phyloP scores from a whole-genome alignment of 441 rosid species.

The Isatis lusitanica region DNA sequence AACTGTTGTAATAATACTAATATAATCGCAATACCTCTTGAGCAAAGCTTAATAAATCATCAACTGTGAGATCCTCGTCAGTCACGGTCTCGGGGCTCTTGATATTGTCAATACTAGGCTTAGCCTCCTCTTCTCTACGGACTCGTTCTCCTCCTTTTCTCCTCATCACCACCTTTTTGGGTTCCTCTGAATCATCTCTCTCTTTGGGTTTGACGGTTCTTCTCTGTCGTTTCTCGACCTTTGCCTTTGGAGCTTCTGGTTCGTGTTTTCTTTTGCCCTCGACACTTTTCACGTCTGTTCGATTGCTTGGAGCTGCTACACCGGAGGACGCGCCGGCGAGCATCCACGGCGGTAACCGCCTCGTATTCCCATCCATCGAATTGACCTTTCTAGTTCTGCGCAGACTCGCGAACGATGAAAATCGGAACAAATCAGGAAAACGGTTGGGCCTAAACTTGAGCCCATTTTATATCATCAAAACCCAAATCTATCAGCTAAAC shows the following conservation, averaged over 20 bases:
- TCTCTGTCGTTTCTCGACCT: conserved; percentile 22
- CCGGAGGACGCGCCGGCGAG: conserved; percentile 22
- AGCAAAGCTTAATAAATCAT: conserved; percentile 36
- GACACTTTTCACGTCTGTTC: not conserved
- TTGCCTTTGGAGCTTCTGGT: not conserved
- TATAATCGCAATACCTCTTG: conserved; percentile 13
- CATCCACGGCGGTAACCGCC: conserved; percentile 42
- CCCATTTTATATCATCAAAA: not conserved
- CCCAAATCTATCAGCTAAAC: not conserved
- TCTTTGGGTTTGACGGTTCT: conserved; percentile 9
- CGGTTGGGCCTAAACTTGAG: conserved; percentile 22
- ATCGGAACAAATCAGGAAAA: not conserved
- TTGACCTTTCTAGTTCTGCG: not conserved
- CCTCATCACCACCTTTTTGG: conserved; percentile 7
- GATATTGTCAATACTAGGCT: not conserved
- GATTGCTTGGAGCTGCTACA: not conserved
- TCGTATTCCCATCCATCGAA: conserved; percentile 19
- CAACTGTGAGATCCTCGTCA: conserved; percentile 24
- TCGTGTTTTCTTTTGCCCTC: not conserved
- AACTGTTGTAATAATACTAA: not conserved
- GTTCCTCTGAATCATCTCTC: not conserved
- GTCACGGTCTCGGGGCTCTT: conserved; percentile 8
- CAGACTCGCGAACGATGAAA: not conserved
- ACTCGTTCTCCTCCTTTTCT: conserved; percentile 5
- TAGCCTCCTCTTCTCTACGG: not conserved